Evolutionary conservation across 768 basidiomycete genomes (phyloP).

Genomic region (Ephemerocybe angulata): DNA sequence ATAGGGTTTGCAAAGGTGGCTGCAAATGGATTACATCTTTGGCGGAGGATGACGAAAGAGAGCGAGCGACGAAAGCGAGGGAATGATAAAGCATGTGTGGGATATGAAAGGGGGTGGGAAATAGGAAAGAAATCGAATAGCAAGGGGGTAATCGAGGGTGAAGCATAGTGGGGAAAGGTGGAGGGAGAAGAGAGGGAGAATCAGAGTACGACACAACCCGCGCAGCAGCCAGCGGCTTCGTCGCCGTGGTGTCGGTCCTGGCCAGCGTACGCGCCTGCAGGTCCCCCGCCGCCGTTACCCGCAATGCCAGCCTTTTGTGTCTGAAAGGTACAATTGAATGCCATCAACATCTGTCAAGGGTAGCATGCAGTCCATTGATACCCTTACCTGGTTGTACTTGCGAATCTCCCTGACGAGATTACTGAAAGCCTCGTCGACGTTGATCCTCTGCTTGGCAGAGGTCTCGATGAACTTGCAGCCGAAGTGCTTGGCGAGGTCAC

Average conservation of each 20-base stretch:
- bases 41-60: constrained; percentile 12
- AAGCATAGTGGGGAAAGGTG: constrained; percentile 8
- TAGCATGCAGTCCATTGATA: background rate
- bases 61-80: constrained; percentile 13
- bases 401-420: constrained; percentile 92
- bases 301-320: constrained; percentile 73
- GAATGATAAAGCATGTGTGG: constrained; percentile 27
- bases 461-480: constrained; percentile 95
- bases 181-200: constrained; percentile 8
- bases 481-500: constrained; percentile 92
- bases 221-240: constrained; percentile 59
- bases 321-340: constrained; percentile 31
- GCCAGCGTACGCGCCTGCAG: constrained; percentile 46
- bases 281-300: constrained; percentile 36
- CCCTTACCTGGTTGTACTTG: constrained; percentile 77
- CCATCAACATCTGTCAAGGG: background rate
- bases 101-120: constrained; percentile 13
- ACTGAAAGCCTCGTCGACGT: constrained; percentile 94
- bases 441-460: constrained; percentile 93
- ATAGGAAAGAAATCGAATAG: constrained; percentile 11
- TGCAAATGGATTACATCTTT: no score
- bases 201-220: constrained; percentile 63
- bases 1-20: background rate
- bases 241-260: constrained; percentile 47
- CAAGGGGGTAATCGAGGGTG: constrained; percentile 14